Percentiles rank a stretch among this genome's conserved stretches.
Conservation (phyloP, 73 alveolate genomes). For the Durusdinium trenchii region DNA sequence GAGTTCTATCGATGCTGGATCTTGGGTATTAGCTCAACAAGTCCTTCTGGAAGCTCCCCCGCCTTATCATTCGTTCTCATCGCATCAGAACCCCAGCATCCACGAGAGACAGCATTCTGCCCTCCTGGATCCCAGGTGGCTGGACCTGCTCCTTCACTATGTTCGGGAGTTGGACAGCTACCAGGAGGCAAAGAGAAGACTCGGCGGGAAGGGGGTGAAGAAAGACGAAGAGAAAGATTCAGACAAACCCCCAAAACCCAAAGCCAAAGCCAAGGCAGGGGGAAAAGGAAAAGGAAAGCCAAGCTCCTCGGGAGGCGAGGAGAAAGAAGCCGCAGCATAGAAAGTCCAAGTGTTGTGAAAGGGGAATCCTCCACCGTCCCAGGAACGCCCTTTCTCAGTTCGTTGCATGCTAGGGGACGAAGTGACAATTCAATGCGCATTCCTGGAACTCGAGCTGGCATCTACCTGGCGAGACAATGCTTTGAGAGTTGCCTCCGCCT, state of each 20-base stretch:
- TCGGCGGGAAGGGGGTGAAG: background rate
- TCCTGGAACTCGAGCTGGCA: no score
- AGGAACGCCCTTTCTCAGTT: no score
- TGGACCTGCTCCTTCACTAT: constrained; percentile 14
- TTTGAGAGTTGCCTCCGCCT: no score
- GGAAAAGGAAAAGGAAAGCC: no score
- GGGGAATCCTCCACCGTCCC: no score
- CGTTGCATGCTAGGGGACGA: no score
- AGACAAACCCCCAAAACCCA: background rate
- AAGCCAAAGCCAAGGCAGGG: no score
- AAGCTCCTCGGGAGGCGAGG: no score
- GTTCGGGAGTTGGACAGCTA: constrained; percentile 6
- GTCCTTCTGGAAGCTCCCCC: constrained; percentile 17
- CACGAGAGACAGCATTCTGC: background rate
- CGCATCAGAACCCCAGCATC: background rate
- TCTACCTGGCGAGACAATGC: no score
- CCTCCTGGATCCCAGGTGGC: background rate
- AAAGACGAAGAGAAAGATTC: background rate
- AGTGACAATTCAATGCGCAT: no score
- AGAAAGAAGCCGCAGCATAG: no score
- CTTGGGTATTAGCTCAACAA: background rate
- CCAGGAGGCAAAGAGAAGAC: constrained; percentile 21
- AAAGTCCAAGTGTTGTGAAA: no score
- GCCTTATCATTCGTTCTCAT: background rate
- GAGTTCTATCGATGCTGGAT: background rate